Conservation (phyloP, 441 rosid genomes). For the Jatropha podagrica region DNA sequence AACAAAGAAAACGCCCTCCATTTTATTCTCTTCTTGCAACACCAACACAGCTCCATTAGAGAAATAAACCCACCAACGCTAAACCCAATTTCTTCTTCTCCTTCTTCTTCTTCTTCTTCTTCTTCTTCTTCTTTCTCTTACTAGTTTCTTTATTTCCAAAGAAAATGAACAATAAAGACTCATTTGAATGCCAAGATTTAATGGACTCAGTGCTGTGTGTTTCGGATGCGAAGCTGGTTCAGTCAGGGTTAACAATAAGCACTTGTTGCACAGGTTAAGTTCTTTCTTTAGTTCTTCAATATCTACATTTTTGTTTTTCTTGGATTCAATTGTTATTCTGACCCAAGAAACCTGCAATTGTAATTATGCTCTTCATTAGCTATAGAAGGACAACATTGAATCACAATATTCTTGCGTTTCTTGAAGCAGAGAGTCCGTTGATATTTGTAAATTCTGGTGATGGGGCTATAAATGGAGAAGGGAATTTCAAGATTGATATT, state of each 20-base stretch:
- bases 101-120: not conserved
- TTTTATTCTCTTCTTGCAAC: too few relatives aligned
- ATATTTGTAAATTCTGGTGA: constrained; percentile 77
- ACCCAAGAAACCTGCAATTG: too few relatives aligned
- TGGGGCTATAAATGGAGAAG: constrained; percentile 37
- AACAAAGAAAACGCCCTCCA: not conserved
- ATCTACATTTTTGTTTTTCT: not conserved
- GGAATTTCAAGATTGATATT: constrained; percentile 32
- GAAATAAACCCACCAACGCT: too few relatives aligned
- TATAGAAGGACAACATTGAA: too few relatives aligned
- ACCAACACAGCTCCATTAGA: too few relatives aligned
- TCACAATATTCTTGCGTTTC: constrained; percentile 9
- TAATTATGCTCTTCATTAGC: too few relatives aligned
- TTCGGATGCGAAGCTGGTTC: constrained; percentile 50
- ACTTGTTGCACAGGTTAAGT: constrained; percentile 41
- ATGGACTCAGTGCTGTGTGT: constrained; percentile 60
- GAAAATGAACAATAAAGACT: constrained; percentile 2
- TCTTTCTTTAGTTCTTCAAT: not conserved
- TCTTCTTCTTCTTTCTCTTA: not conserved
- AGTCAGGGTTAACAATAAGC: constrained; percentile 44
- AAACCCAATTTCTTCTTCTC: too few relatives aligned
- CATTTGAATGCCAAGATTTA: not conserved
- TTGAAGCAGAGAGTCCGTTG: constrained; percentile 45
- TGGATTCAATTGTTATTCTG: too few relatives aligned
- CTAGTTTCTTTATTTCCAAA: not conserved